Evolutionary conservation across 2,329 filamentous ascomycete genomes (phyloP).

Genomic region (Aspergillus clavatus): DNA sequence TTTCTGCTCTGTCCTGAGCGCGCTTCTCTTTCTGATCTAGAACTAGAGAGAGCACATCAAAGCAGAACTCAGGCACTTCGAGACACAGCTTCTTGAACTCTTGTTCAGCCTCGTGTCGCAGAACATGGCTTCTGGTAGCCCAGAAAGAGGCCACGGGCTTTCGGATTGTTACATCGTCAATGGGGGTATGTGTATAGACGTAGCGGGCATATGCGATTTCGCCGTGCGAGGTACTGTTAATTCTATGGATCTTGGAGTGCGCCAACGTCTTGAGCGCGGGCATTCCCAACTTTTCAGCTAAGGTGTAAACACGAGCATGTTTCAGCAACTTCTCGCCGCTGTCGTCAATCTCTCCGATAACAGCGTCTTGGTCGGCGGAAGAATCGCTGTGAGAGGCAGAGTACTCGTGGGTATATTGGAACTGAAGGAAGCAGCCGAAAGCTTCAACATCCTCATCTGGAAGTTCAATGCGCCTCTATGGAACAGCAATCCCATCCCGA

Average conservation of each 20-base stretch:
- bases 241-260: slow-evolving; percentile 85
- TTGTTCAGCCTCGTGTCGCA: slow-evolving; percentile 78
- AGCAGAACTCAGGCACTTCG: slow-evolving; percentile 86
- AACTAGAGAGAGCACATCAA: slow-evolving; percentile 71
- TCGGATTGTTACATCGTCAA: slow-evolving; percentile 67
- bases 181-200: slow-evolving; percentile 71
- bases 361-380: slow-evolving; percentile 60
- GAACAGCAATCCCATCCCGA: slow-evolving; percentile 1
- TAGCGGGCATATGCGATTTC: slow-evolving; percentile 91
- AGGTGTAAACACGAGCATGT: slow-evolving; percentile 83
- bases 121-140: slow-evolving; percentile 72
- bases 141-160: slow-evolving; percentile 86
- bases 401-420: slow-evolving; percentile 80
- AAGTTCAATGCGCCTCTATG: slow-evolving; percentile 65
- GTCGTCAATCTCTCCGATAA: slow-evolving; percentile 66
- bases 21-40: slow-evolving; percentile 44
- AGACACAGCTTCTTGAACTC: slow-evolving; percentile 82
- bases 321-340: slow-evolving; percentile 79
- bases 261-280: slow-evolving; percentile 67
- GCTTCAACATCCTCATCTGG: slow-evolving; percentile 64
- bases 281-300: slow-evolving; percentile 73
- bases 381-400: slow-evolving; percentile 62
- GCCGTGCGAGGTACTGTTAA: slow-evolving; percentile 79
- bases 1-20: slow-evolving; percentile 31
- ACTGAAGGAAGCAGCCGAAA: slow-evolving; percentile 75